Conservation (phyloP, 2,329 filamentous ascomycete genomes). For the Hymenotorrendiella dingleyae region DNA sequence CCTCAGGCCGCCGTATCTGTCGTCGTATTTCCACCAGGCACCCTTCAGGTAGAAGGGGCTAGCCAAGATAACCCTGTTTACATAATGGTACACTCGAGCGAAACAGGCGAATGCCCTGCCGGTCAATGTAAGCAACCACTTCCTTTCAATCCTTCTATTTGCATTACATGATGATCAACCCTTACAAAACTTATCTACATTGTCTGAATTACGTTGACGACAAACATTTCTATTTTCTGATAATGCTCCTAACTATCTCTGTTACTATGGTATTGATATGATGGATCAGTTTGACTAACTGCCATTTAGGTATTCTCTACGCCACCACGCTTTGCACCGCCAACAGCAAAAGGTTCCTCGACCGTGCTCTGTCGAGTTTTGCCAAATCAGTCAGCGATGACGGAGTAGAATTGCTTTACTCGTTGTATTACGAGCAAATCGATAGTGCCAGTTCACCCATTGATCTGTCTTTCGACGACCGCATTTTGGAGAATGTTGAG, state of each 20-base stretch:
- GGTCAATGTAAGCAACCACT: slow-evolving; percentile 74
- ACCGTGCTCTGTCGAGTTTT: slow-evolving; percentile 37
- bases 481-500: slow-evolving; percentile 58
- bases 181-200: slow-evolving; percentile 99
- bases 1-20: slow-evolving; percentile 70
- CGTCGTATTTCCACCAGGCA: slow-evolving; percentile 56
- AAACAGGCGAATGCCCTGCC: slow-evolving; percentile 83
- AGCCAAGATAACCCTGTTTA: slow-evolving; percentile 45
- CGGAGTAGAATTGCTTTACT: slow-evolving; percentile 39
- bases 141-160: slow-evolving; percentile 14
- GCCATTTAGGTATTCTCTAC: slow-evolving; percentile 31
- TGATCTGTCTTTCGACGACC: slow-evolving; percentile 71
- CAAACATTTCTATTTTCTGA: slow-evolving; percentile 84
- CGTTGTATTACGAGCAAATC: slow-evolving; percentile 50
- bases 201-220: slow-evolving; percentile 96
- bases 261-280: slow-evolving; percentile 5
- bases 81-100: slow-evolving; percentile 72
- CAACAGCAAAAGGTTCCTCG: slow-evolving; percentile 21
- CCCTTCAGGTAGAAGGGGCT: slow-evolving; percentile 34
- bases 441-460: slow-evolving; percentile 37
- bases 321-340: slow-evolving; percentile 20
- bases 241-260: slow-evolving; percentile 35
- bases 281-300: slow-evolving; percentile 23
- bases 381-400: slow-evolving; percentile 31
- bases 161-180: slow-evolving; percentile 74